Percentiles rank a stretch among this genome's conserved stretches.
Conservation (phyloP, 139 green algal species). For the Eudorina sp. region DNA sequence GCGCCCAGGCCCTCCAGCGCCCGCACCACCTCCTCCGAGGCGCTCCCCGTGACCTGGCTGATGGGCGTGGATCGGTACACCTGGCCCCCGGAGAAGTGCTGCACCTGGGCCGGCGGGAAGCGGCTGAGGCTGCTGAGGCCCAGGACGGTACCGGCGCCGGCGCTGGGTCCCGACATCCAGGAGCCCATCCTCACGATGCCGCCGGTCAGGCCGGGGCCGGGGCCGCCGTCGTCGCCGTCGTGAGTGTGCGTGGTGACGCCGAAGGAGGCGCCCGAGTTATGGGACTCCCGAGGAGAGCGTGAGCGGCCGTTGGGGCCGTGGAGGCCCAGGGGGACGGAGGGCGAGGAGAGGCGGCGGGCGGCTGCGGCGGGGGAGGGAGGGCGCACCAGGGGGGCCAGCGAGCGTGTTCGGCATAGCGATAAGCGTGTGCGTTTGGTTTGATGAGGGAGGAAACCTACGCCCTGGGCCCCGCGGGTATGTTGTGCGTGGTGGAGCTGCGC, state of each 20-base stretch:
- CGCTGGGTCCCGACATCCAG: neutral
- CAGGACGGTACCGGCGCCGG: neutral
- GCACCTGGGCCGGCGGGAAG: neutral
- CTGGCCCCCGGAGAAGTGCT: neutral
- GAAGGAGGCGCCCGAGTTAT: neutral
- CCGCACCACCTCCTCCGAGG: neutral
- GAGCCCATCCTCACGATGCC: neutral
- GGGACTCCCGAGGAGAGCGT: neutral
- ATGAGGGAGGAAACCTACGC: no score
- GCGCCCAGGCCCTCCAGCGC: neutral
- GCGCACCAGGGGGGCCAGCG: neutral
- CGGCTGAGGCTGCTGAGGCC: neutral
- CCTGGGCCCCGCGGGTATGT: no score
- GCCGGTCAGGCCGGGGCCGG: neutral
- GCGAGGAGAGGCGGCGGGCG: neutral
- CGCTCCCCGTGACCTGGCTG: slow-evolving; percentile 2
- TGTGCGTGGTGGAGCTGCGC: no score
- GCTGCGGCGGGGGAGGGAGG: neutral
- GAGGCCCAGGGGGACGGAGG: neutral
- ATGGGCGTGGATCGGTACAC: slow-evolving; percentile 31
- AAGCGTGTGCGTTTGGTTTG: no score
- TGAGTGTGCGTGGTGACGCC: neutral
- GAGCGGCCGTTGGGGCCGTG: no score
- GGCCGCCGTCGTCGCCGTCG: neutral
- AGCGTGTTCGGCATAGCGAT: neutral